A percentile compares a stretch with the other conserved stretches of the same genome.
These are phyloP conservation scores for Ogataea pignaliae DNA, from an alignment of 805 yeast genomes.

Conservation along the genomic window DNA sequence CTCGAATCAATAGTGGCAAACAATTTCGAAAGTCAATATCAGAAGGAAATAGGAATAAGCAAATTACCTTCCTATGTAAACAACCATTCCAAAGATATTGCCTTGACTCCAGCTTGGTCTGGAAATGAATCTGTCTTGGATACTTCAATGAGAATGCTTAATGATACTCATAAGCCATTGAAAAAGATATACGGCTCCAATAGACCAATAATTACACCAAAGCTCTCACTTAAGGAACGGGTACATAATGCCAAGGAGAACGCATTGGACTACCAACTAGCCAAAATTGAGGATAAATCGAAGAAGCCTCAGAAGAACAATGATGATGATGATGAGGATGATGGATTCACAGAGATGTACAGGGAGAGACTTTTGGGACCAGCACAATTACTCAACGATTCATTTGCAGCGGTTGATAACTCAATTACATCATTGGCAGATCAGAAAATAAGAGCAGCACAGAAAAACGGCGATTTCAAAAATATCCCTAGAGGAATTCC, in stretches of 20 bases:
- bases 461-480: constrained; percentile 63
- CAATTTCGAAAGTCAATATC: constrained; percentile 35
- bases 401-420: constrained; percentile 42
- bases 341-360: constrained; percentile 55
- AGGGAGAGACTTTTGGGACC: constrained; percentile 62
- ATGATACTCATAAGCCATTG: constrained; percentile 44
- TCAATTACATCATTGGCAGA: constrained; percentile 67
- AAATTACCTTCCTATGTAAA: constrained; percentile 42
- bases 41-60: constrained; percentile 35
- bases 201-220: constrained; percentile 13
- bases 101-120: constrained; percentile 52
- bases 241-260: constrained; percentile 59
- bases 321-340: constrained; percentile 29
- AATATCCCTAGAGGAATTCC: constrained; percentile 64
- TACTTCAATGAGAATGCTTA: constrained; percentile 48
- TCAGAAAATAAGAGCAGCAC: constrained; percentile 70
- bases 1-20: constrained; percentile 27
- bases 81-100: constrained; percentile 42
- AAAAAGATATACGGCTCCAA: constrained; percentile 8
- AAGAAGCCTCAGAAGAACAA: constrained; percentile 12
- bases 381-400: constrained; percentile 38
- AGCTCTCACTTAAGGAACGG: constrained; percentile 32
- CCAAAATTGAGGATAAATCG: constrained; percentile 32
- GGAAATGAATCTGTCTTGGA: constrained; percentile 50
- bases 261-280: constrained; percentile 57